Base-by-base conservation (phyloP, 1,139 yeast species). In the Suhomyces taliae region DNA sequence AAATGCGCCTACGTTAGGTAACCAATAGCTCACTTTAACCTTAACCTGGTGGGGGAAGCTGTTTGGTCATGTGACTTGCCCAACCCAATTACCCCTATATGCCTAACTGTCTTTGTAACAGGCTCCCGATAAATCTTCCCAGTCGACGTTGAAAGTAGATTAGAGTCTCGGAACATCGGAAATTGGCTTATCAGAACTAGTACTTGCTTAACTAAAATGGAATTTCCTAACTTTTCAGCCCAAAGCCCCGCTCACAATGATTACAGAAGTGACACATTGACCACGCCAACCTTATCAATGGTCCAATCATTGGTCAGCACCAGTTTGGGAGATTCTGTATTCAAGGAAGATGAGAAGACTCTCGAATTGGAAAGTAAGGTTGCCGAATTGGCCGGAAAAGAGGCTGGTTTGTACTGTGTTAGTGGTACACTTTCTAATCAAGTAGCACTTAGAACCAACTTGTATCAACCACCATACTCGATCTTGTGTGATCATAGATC, bases 371-470 rank as follows among this genome's bases (percentile, higher is more conserved):
- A 90, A 64, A 62, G 66, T 19, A 79, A 81, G 51, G 84, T 91
- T 50, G 85, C 89, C 29, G 70, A 73, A 40, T 60, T 90, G 46
- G 78, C 95, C 9, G 97, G 96, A 37, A 89, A 87, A 62, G 90
- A 84, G 57, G 88, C 91, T 4, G 97, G 90, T 26, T 65, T 89
- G 48, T 91, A 79, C 67, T 90, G 96, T 65, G 88, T 84, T 12
- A 86, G 96, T 27, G 98, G 98, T 48, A 93, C 98, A 8, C 69
- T 91, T 70, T 86, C 96, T 34, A 91, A 91, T 66, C 98, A 91
- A 69, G 78, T 91, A 52, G 97, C 87, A 26, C 68, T 91, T 48
- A 76, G 97, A 60, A 76, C 90, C 8, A 89, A 87, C 55, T 72
- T 91, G 51, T 66, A 69, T 55, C 96, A 88, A 65, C 97, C 97